Evolutionary conservation across 2,329 filamentous ascomycete genomes (phyloP).

Genomic region (Colletotrichum lupini): DNA sequence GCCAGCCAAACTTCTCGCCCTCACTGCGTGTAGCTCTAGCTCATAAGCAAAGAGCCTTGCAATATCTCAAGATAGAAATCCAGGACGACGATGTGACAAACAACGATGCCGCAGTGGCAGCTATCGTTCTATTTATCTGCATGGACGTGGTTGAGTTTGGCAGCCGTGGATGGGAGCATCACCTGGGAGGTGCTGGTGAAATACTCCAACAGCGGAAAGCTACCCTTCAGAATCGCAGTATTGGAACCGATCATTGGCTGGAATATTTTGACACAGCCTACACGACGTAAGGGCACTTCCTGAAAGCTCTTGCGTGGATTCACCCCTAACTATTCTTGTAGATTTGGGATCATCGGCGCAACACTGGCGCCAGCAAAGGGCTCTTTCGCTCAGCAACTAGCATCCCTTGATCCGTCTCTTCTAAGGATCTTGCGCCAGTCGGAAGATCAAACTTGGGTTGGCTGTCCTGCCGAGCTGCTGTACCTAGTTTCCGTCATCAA

Average conservation of each 20-base stretch:
- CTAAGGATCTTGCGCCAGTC: slow-evolving; percentile 15
- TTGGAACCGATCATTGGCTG: slow-evolving; percentile 2
- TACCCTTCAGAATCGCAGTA: neutral
- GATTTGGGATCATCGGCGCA: slow-evolving; percentile 23
- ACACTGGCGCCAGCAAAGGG: slow-evolving; percentile 9
- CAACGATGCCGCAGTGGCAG: slow-evolving; percentile 23
- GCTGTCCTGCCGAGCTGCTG: slow-evolving; percentile 25
- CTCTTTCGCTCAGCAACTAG: neutral
- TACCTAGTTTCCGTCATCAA: slow-evolving; percentile 18
- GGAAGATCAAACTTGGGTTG: slow-evolving; percentile 28
- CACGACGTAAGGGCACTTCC: slow-evolving; percentile 9
- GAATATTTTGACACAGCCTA: slow-evolving; percentile 25
- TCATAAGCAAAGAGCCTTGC: slow-evolving; percentile 22
- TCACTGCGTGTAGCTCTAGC: slow-evolving; percentile 13
- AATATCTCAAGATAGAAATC: slow-evolving; percentile 6
- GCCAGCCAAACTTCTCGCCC: neutral
- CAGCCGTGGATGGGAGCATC: slow-evolving; percentile 28
- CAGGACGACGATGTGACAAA: neutral
- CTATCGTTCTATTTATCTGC: slow-evolving; percentile 27
- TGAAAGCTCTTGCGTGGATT: neutral
- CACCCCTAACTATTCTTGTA: neutral
- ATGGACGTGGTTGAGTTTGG: slow-evolving; percentile 31
- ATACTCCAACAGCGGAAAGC: slow-evolving; percentile 7
- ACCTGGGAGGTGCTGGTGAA: slow-evolving; percentile 16
- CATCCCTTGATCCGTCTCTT: neutral